Evolutionary conservation across 2,329 filamentous ascomycete species (phyloP).

Genomic region (Stemphylium lycopersici): DNA sequence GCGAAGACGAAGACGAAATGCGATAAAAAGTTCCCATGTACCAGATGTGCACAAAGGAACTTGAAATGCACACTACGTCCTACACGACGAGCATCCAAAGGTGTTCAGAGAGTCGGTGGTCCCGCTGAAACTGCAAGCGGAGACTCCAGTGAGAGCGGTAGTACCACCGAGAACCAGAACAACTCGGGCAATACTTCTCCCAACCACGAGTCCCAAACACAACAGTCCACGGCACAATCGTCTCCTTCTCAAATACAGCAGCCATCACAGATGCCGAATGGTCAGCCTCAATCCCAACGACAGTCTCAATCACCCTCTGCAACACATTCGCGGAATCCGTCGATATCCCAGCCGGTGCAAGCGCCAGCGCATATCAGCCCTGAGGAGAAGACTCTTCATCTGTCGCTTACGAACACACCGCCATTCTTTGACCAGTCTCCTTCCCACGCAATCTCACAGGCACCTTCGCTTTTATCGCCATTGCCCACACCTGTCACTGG

Average conservation of each 20-base stretch:
- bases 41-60: conserved; percentile 57
- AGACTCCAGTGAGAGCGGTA: conserved; percentile 43
- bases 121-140: conserved; percentile 38
- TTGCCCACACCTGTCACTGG: conserved; percentile 47
- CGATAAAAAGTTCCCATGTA: conserved; percentile 62
- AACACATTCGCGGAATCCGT: conserved; percentile 41
- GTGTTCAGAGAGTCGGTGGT: conserved; percentile 37
- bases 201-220: conserved; percentile 29
- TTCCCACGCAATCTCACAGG: conserved; percentile 38
- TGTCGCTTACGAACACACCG: conserved; percentile 41
- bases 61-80: conserved; percentile 56
- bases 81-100: conserved; percentile 56
- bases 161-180: conserved; percentile 39
- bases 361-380: conserved; percentile 37
- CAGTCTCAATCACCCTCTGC: conserved; percentile 43
- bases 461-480: conserved; percentile 46
- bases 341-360: conserved; percentile 40
- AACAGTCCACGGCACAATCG: conserved; percentile 30
- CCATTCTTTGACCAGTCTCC: conserved; percentile 53
- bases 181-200: conserved; percentile 46
- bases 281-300: conserved; percentile 26
- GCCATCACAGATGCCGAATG: conserved; percentile 21
- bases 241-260: conserved; percentile 30
- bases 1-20: conserved; percentile 62
- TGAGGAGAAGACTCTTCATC: conserved; percentile 41